Conservation (phyloP, 1,284 basidiomycete species). For the Somion occarium region DNA sequence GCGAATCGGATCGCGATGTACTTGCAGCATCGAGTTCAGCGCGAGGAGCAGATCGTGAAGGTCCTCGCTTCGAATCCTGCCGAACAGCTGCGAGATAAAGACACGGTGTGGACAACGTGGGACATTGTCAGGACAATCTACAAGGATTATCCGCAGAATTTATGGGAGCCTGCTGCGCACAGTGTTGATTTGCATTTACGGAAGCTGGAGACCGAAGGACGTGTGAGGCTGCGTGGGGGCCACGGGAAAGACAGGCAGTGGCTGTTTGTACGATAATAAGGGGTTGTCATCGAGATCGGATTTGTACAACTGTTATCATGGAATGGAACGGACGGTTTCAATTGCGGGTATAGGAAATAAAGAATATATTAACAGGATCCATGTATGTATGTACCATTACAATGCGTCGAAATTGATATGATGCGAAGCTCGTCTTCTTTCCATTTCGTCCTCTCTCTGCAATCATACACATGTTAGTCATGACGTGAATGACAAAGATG, state of each 20-base stretch:
- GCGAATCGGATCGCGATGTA: slow-evolving; percentile 64
- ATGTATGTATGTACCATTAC: slow-evolving; percentile 10
- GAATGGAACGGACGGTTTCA: background rate
- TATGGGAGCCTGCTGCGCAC: slow-evolving; percentile 73
- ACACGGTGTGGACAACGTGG: slow-evolving; percentile 54
- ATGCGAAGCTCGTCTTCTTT: slow-evolving; percentile 82
- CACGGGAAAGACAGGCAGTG: slow-evolving; percentile 39
- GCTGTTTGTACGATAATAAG: slow-evolving; percentile 12
- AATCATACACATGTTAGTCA: slow-evolving; percentile 11
- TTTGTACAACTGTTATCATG: background rate
- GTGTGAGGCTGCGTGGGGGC: slow-evolving; percentile 44
- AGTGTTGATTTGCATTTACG: slow-evolving; percentile 70
- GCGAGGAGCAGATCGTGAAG: slow-evolving; percentile 77
- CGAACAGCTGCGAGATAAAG: slow-evolving; percentile 15
- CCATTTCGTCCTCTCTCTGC: slow-evolving; percentile 89
- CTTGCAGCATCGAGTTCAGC: slow-evolving; percentile 76
- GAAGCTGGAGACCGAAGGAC: slow-evolving; percentile 69
- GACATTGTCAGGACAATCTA: slow-evolving; percentile 64
- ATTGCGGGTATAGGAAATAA: background rate
- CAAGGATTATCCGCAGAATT: slow-evolving; percentile 59
- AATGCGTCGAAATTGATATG: slow-evolving; percentile 94
- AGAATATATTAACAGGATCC: background rate
- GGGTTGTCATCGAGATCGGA: background rate
- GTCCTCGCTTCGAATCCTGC: slow-evolving; percentile 42
- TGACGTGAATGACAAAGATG: slow-evolving; percentile 1